Conservation (phyloP, 768 basidiomycete genomes). For the Ramaria sp. region DNA sequence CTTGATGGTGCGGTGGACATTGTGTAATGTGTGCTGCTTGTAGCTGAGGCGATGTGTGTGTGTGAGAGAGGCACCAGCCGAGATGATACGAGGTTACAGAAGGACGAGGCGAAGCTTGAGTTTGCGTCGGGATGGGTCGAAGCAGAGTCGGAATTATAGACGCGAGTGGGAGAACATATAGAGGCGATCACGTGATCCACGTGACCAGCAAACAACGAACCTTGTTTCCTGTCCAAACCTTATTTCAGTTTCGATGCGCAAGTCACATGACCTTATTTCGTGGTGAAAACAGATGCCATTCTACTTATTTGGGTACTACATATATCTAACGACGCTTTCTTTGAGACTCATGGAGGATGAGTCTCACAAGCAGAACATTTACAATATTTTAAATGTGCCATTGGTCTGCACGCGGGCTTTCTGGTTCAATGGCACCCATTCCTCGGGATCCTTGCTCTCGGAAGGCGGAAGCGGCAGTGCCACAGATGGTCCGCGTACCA, state of each 20-base stretch:
- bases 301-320: too few species aligned
- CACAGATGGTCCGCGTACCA: constrained; percentile 66
- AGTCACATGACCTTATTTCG: too few species aligned
- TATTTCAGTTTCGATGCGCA: constrained; percentile 5
- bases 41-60: neutral
- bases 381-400: constrained; percentile 41
- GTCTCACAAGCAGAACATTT: neutral
- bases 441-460: constrained; percentile 23
- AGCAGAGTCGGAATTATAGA: neutral
- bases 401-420: constrained; percentile 47
- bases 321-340: too few species aligned
- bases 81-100: too few species aligned
- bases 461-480: constrained; percentile 33
- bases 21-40: neutral
- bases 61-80: too few species aligned
- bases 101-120: neutral
- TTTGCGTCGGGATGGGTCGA: neutral
- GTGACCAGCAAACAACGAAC: neutral
- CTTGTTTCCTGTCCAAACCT: constrained; percentile 1
- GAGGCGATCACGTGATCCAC: neutral
- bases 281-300: too few species aligned
- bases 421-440: constrained; percentile 37
- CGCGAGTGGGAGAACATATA: constrained; percentile 1
- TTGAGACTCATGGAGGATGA: too few species aligned
- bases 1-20: constrained; percentile 7